Evolutionary conservation across 495 filamentous ascomycete species (phyloP), one percentile per base, ranked within the genome.

Genomic region (Penicillium chermesinum): DNA sequence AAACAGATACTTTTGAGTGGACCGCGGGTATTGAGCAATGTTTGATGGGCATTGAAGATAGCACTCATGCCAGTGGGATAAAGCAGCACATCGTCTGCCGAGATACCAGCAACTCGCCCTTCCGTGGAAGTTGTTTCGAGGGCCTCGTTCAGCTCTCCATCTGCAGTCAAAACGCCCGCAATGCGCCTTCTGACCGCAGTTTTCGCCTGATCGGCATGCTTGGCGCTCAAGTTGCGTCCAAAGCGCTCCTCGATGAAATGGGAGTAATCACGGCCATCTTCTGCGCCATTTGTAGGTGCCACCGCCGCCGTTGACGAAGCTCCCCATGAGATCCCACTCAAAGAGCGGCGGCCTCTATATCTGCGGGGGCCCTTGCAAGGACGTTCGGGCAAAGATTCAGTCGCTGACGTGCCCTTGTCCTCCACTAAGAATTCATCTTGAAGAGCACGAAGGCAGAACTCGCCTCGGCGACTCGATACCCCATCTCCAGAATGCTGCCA

Each of bases 401-500:
- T 25, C 13, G 52, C 49, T 3, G 48, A 41, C 41, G 58, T 35
- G 38, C 57, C 62, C 27, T 50, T 69, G 20, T 77, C 69, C 18
- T 81, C 77, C 3, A 85, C 72, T 19, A 97, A 71, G 19, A 82
- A 68, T 1, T 85, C 83, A 48, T 91, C 83, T 16, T 80, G 75
- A 55, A 95, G 80, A 10, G 88, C 76, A 30, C 71, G 66, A 40
- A 87, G 80, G 62, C 88, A 96, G 62, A 91, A 95, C 59, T 96
- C 93, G 12, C 88, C 90, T 14, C 90, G 80, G 35, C 93, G 85
- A 65, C 89, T 95, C 2, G 90, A 96, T 18, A 97, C 75, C 5
- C 93, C 93, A 53, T 95, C 89, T n/a, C 93, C 93, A 6, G 88
- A 82, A 63, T 98, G 93, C 54, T 96, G 93, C 93, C 93, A 98